These are phyloP conservation scores for Gossypium stocksii DNA, from an alignment of 345 rosid genomes.

Conservation along the genomic window DNA sequence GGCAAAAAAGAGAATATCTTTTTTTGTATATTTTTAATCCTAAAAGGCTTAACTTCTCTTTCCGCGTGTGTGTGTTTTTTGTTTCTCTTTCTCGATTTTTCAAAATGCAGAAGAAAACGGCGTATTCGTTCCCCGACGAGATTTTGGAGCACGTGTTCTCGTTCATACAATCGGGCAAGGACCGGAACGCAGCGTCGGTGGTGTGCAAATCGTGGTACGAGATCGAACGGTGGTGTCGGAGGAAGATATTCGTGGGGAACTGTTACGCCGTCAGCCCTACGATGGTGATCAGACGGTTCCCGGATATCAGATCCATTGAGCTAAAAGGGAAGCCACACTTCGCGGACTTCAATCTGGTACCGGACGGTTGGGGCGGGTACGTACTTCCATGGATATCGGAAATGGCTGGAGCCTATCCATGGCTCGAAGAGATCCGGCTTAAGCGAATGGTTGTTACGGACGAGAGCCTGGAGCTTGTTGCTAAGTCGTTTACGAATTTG, in stretches of 20 bases:
- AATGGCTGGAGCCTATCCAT: conserved; percentile 47
- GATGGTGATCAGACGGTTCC: conserved; percentile 61
- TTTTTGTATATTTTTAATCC: neutral
- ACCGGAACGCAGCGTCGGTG: conserved; percentile 72
- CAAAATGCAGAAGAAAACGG: conserved; percentile 41
- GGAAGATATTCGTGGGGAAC: conserved; percentile 71
- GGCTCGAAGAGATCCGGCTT: conserved; percentile 77
- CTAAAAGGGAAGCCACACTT: conserved; percentile 97
- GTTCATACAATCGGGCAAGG: conserved; percentile 55
- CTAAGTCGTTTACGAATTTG: conserved; percentile 73
- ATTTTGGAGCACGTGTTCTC: conserved; percentile 77
- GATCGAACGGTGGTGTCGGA: conserved; percentile 66
- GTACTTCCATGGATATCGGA: conserved; percentile 73
- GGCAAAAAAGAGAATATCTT: neutral
- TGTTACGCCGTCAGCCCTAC: conserved; percentile 76
- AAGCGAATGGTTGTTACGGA: conserved; percentile 93
- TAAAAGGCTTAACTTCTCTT: neutral
- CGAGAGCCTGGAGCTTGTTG: conserved; percentile 66
- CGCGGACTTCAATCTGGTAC: conserved; percentile 87
- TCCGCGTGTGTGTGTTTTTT: neutral
- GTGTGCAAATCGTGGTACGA: conserved; percentile 96
- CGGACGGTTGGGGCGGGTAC: conserved; percentile 93
- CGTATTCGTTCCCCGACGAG: conserved; percentile 68
- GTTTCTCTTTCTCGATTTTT: neutral
- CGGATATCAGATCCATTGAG: conserved; percentile 70